Conservation (phyloP, 176 grass and related monocot genomes). For the Neostapfia colusana region DNA sequence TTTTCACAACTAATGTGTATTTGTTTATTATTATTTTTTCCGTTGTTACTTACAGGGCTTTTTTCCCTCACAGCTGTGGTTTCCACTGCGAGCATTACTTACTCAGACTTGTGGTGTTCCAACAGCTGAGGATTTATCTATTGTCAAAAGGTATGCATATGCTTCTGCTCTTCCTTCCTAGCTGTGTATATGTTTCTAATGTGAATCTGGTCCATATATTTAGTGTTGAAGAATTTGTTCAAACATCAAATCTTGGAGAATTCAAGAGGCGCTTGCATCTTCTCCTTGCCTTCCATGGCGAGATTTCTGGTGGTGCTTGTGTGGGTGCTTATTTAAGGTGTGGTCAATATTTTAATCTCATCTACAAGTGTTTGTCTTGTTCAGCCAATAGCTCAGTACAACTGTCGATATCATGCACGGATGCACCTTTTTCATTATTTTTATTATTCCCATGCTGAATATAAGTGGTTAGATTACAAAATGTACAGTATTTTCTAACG, state of each 20-base stretch:
- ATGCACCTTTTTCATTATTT: not conserved
- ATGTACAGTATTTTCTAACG: constrained; percentile 18
- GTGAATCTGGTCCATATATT: constrained; percentile 43
- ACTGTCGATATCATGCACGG: constrained; percentile 13
- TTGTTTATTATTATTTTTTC: constrained; percentile 32
- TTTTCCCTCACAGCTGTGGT: constrained; percentile 64
- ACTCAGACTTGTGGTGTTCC: constrained; percentile 38
- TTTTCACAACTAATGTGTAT: constrained; percentile 14
- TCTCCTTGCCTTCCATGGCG: constrained; percentile 73
- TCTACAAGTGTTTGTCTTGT: not conserved
- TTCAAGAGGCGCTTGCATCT: constrained; percentile 91
- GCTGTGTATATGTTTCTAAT: constrained; percentile 32
- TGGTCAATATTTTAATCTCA: constrained; percentile 14
- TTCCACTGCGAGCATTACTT: constrained; percentile 78
- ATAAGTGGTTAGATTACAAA: not conserved
- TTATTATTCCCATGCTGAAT: not conserved
- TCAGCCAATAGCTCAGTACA: not conserved
- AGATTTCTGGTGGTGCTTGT: constrained; percentile 57
- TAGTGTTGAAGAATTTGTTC: constrained; percentile 85
- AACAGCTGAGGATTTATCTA: constrained; percentile 47
- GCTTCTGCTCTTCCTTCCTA: constrained; percentile 14
- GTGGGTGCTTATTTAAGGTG: constrained; percentile 69
- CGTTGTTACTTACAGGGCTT: constrained; percentile 28
- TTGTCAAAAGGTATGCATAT: constrained; percentile 60
- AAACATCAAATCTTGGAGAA: constrained; percentile 85